Base-by-base conservation (phyloP, 1,284 basidiomycete genomes). In the Phellinidium pouzarii region DNA sequence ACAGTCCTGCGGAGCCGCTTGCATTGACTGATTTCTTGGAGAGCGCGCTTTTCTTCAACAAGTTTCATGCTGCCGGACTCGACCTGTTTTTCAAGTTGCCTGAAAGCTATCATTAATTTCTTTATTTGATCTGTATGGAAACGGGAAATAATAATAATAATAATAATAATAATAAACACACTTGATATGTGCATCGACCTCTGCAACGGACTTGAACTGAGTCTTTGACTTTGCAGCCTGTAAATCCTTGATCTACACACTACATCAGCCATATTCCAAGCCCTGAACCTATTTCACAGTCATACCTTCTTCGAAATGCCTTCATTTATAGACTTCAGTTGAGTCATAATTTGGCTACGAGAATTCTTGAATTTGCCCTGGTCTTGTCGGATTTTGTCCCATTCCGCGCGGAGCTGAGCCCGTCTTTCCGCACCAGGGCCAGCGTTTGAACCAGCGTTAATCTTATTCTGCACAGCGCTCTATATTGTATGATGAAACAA, bases 41-140 rank as follows among this genome's bases (percentile, higher is more conserved):
- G 77, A 4, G 94, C 91, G 59, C 91, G 86, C 71, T 97, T 98
- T 72, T 99, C 96, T 53, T 97, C 95, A 36, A 88, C 94, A 52
- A 99, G 78, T 68, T 94, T 97, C 79, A 99, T 78, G 58, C 66
- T 82, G 20, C 95, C 96, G 7, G 90, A 88, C 65, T 98, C 95
- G 56, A 99, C 85, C 66, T 94, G 88, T 62, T 79, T 86, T 58
- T 94, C 90, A 62, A 94, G 75, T 59, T 83, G 75, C 61, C 91
- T 94, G 62, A n/a, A 53, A 2, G 59, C 44, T 19, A 52, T 53
- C 55, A 49, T 53, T 25, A 31, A 50, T 25, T 48, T 49, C 38
- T 34, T 29, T 23, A 27, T n/a, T n/a, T n/a, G n/a, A n/a, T n/a
- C n/a, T n/a, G n/a, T n/a, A n/a, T n/a, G n/a, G n/a, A n/a, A n/a